phyloP scores from a whole-genome alignment of 2,329 filamentous ascomycete genomes.

The Paracoccidioides lutzii region DNA sequence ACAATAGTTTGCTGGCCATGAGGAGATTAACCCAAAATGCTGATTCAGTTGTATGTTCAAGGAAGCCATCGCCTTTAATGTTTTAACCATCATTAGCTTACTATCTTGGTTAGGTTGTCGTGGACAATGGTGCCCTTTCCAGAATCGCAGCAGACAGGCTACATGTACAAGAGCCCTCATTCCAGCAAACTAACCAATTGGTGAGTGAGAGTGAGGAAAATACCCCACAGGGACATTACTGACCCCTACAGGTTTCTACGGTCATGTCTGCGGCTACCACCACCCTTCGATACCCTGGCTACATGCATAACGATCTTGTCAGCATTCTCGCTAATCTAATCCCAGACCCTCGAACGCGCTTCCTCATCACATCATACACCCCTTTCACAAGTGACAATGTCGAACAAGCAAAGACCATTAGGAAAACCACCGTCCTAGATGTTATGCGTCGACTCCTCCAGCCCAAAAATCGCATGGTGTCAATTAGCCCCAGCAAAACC shows the following conservation, averaged over 20 bases:
- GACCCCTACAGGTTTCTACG: constrained; percentile 56
- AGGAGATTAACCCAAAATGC: constrained; percentile 86
- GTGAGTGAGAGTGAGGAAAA: constrained; percentile 33
- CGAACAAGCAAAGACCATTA: constrained; percentile 91
- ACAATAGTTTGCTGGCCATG: constrained; percentile 92
- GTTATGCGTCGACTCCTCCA: constrained; percentile 93
- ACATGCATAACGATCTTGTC: constrained; percentile 99
- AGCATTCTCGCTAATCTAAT: constrained; percentile 94
- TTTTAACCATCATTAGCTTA: background rate
- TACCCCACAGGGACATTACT: background rate
- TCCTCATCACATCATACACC: constrained; percentile 96
- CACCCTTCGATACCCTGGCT: constrained; percentile 89
- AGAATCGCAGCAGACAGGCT: constrained; percentile 88
- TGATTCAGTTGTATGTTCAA: constrained; percentile 62
- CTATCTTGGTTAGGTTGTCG: constrained; percentile 47
- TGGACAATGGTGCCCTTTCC: constrained; percentile 89
- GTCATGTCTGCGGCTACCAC: constrained; percentile 99
- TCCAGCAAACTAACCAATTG: constrained; percentile 94
- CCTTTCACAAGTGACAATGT: constrained; percentile 95
- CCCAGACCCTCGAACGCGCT: constrained; percentile 91
- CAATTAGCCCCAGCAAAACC: constrained; percentile 85
- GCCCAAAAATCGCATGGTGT: constrained; percentile 99
- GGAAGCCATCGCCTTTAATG: background rate
- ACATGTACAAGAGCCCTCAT: constrained; percentile 89
- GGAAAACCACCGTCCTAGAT: constrained; percentile 94